Percentiles rank a stretch among this genome's conserved stretches.
These are phyloP conservation scores for Gonapodya sp. DNA, from an alignment of 192 early-diverging fungal species.

Conservation along the genomic window DNA sequence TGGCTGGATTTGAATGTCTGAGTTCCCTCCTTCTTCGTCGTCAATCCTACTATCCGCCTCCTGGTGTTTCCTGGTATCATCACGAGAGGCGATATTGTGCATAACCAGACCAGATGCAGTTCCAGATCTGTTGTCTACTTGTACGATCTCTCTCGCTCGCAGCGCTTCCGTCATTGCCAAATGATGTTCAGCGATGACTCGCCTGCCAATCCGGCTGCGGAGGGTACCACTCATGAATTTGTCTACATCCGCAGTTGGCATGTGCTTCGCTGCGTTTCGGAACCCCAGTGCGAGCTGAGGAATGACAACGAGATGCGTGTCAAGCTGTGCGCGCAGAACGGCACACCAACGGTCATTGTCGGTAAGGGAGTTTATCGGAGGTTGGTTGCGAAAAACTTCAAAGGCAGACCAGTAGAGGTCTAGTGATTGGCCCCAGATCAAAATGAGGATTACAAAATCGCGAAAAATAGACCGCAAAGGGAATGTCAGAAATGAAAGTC, in stretches of 20 bases:
- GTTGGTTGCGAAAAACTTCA: slow-evolving; percentile 62
- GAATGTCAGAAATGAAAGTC: no score
- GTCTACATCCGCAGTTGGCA: slow-evolving; percentile 56
- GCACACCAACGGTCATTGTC: slow-evolving; percentile 77
- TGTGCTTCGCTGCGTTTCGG: slow-evolving; percentile 59
- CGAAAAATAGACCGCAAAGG: no score
- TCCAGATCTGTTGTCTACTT: no score
- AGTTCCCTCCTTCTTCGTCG: no score
- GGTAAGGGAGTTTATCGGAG: slow-evolving; percentile 62
- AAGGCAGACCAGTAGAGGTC: slow-evolving; percentile 91
- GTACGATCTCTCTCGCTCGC: no score
- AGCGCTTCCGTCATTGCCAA: slow-evolving; percentile 56
- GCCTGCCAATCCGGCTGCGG: slow-evolving; percentile 74
- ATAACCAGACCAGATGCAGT: no score
- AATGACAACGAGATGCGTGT: slow-evolving; percentile 74
- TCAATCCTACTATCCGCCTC: no score
- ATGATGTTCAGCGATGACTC: slow-evolving; percentile 90
- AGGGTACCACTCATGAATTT: slow-evolving; percentile 86
- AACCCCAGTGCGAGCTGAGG: slow-evolving; percentile 84
- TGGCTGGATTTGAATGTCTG: not conserved
- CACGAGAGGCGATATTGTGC: no score
- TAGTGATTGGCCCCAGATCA: no score
- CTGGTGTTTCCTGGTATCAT: not conserved
- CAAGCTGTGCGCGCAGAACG: slow-evolving; percentile 57
- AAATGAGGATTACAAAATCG: no score